Percentiles rank a stretch among this genome's conserved stretches.
Evolutionary conservation across 2,329 filamentous ascomycete genomes (phyloP).

Genomic region (Mycogone perniciosa): DNA sequence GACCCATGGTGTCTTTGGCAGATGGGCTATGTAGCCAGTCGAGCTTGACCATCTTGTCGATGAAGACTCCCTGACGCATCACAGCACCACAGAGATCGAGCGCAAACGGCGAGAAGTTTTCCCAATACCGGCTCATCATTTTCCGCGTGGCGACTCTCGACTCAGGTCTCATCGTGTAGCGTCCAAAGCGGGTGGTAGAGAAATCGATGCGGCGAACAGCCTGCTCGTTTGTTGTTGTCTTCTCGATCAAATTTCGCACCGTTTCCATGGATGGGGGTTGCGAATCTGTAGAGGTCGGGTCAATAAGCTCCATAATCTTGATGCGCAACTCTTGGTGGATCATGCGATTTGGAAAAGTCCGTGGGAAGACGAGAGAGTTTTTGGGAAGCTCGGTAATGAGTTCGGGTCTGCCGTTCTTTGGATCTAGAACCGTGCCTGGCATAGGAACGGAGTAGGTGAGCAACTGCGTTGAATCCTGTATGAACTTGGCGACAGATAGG

Average conservation of each 20-base stretch:
- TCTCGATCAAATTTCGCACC: constrained; percentile 46
- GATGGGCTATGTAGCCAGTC: constrained; percentile 74
- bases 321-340: constrained; percentile 40
- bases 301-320: constrained; percentile 35
- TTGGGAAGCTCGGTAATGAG: constrained; percentile 16
- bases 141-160: constrained; percentile 47
- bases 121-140: constrained; percentile 68
- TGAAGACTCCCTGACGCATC: constrained; percentile 58
- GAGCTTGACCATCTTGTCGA: constrained; percentile 68
- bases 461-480: constrained; percentile 22
- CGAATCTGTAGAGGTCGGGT: constrained; percentile 7
- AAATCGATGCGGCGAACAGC: constrained; percentile 37
- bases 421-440: constrained; percentile 60
- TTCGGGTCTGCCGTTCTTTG: constrained; percentile 44
- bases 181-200: constrained; percentile 13
- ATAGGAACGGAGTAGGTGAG: constrained; percentile 39
- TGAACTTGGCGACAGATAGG: constrained; percentile 56
- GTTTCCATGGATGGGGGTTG: constrained; percentile 37
- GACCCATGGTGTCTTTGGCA: constrained; percentile 54
- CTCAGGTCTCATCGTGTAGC: constrained; percentile 17
- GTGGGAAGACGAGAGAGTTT: constrained; percentile 19
- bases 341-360: constrained; percentile 53
- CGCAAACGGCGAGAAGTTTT: constrained; percentile 56
- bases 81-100: constrained; percentile 61
- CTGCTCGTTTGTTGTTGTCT: constrained; percentile 31